Percentiles rank a stretch among this genome's conserved stretches.
Conservation (phyloP, 2,329 filamentous ascomycete species). For the Botrytis cinerea region DNA sequence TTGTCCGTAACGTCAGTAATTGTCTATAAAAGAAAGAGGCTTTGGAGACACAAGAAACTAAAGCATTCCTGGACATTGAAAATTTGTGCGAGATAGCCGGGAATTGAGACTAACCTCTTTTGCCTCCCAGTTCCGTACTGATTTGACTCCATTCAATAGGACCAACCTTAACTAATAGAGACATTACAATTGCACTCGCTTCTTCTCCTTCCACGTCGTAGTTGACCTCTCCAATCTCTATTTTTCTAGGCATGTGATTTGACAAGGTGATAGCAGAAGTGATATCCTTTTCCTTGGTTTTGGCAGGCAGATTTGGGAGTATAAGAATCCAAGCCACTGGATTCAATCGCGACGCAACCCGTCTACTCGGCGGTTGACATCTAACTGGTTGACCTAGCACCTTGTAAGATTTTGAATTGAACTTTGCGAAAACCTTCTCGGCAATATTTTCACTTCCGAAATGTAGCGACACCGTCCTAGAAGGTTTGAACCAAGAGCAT, state of each 20-base stretch:
- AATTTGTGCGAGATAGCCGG: background rate
- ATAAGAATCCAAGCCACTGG: conserved; percentile 34
- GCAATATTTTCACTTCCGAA: conserved; percentile 35
- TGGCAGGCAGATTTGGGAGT: conserved; percentile 32
- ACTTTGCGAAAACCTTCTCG: conserved; percentile 32
- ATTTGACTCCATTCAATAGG: conserved; percentile 23
- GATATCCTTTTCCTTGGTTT: conserved; percentile 30
- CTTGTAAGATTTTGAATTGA: conserved; percentile 33
- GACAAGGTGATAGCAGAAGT: conserved; percentile 23
- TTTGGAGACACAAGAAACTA: background rate
- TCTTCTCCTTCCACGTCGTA: conserved; percentile 28
- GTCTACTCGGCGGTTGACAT: conserved; percentile 21
- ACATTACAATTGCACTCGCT: conserved; percentile 31
- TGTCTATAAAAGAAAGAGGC: too few species aligned
- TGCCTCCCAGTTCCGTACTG: background rate
- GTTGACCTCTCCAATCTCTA: conserved; percentile 29
- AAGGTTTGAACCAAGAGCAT: conserved; percentile 38
- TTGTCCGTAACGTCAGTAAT: background rate
- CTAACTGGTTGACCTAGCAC: conserved; percentile 28
- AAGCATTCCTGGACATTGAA: background rate
- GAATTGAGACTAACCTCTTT: background rate
- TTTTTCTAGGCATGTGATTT: conserved; percentile 29
- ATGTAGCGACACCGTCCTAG: conserved; percentile 33
- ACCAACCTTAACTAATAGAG: conserved; percentile 25
- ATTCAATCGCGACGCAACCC: conserved; percentile 16